Evolutionary conservation across 495 filamentous ascomycete species (phyloP).

Genomic region (Astrocystis sublimbata): DNA sequence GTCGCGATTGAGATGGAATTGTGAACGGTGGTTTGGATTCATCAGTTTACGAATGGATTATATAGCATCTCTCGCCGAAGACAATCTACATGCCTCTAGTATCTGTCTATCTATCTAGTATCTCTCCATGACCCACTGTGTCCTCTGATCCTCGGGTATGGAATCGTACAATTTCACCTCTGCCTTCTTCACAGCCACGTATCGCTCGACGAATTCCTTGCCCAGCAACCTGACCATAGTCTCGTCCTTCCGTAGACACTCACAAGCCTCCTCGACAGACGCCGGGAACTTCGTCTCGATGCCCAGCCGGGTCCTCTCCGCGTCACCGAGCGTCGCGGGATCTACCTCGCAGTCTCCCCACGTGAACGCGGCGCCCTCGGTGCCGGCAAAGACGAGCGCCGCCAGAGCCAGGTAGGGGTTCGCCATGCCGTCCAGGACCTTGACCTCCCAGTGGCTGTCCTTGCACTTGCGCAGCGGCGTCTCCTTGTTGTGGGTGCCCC

Average conservation of each 20-base stretch:
- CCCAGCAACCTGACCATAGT: constrained; percentile 52
- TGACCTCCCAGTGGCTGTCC: constrained; percentile 68
- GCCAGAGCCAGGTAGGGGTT: constrained; percentile 71
- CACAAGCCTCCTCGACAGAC: constrained; percentile 55
- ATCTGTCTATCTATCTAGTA: constrained; percentile 37
- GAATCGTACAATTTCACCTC: constrained; percentile 49
- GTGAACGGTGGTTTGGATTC: no score
- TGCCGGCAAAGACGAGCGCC: constrained; percentile 66
- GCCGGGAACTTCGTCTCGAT: constrained; percentile 55
- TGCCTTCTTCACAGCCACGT: constrained; percentile 59
- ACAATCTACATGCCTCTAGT: background rate
- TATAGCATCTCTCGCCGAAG: background rate
- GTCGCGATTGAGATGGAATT: no score
- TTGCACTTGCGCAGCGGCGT: constrained; percentile 63
- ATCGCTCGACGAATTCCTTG: constrained; percentile 56
- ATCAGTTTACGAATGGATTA: background rate
- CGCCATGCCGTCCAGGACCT: constrained; percentile 68
- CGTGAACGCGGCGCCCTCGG: constrained; percentile 56
- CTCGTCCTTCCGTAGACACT: constrained; percentile 47
- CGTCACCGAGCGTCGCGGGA: constrained; percentile 49
- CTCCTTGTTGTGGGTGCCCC: constrained; percentile 79
- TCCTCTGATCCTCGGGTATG: constrained; percentile 46
- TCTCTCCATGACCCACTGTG: constrained; percentile 63
- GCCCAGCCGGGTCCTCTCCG: constrained; percentile 53
- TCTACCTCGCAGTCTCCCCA: constrained; percentile 61